Conservation (phyloP, 495 filamentous ascomycete genomes). For the Tuber melanosporum region DNA sequence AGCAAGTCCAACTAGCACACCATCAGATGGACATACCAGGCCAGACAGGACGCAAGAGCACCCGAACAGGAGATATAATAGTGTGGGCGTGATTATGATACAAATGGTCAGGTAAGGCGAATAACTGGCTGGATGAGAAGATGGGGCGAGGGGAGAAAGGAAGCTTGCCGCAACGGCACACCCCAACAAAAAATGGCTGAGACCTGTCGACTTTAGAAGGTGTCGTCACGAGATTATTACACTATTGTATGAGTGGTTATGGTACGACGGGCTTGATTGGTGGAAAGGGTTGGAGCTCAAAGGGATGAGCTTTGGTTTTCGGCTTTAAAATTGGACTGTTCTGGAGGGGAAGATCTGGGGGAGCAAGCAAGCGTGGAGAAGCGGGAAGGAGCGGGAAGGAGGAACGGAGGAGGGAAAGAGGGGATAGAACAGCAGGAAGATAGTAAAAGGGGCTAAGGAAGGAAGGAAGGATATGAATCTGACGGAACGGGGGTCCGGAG, state of each 20-base stretch:
- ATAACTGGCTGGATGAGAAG: background rate
- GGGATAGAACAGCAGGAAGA: background rate
- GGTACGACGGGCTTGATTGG: background rate
- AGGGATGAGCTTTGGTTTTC: background rate
- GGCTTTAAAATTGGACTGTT: background rate
- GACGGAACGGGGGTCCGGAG: background rate
- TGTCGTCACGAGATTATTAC: constrained; percentile 5
- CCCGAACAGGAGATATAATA: background rate
- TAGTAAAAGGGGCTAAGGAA: background rate
- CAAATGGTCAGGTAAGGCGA: background rate
- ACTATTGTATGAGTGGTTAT: constrained; percentile 1
- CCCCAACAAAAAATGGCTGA: background rate
- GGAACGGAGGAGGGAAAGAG: background rate
- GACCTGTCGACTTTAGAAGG: background rate
- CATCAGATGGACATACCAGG: background rate
- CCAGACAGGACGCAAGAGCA: background rate
- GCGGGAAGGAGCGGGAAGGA: background rate
- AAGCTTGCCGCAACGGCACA: background rate
- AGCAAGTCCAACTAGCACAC: background rate
- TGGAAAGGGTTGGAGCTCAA: background rate
- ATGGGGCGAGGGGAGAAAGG: background rate
- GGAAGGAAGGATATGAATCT: background rate
- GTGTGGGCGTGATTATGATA: background rate
- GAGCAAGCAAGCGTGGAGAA: background rate
- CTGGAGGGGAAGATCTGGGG: background rate